These are phyloP conservation scores for Ocimum tenuiflorum DNA, from an alignment of 257 asterid genomes.

Conservation along the genomic window DNA sequence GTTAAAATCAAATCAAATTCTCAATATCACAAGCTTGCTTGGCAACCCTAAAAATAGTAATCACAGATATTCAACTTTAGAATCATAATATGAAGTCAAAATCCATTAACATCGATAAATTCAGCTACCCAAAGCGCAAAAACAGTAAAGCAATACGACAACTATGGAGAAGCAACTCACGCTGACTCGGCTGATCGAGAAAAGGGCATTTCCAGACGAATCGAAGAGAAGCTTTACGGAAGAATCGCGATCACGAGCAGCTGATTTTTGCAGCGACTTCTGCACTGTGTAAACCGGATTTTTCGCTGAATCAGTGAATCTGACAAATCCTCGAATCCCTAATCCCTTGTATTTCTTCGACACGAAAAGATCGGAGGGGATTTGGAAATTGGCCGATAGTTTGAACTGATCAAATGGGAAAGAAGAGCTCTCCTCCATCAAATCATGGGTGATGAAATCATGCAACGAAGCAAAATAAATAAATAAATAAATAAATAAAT, in stretches of 20 bases:
- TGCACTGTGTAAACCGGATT: constrained; percentile 50
- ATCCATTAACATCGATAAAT: not conserved
- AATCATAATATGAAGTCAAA: not conserved
- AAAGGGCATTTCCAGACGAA: constrained; percentile 45
- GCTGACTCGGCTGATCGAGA: constrained; percentile 41
- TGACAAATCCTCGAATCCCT: constrained; percentile 33
- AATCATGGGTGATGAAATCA: not conserved
- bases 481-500: too few species aligned
- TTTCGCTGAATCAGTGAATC: constrained; percentile 56
- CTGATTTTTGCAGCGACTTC: constrained; percentile 25
- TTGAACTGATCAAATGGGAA: constrained; percentile 18
- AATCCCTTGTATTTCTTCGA: constrained; percentile 43
- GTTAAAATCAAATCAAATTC: too few species aligned
- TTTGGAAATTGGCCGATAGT: constrained; percentile 23
- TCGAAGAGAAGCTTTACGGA: constrained; percentile 41
- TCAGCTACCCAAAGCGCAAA: not conserved
- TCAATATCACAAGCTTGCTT: not conserved
- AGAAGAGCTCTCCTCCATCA: constrained; percentile 34
- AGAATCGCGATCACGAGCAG: constrained; percentile 10
- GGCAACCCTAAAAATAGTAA: not conserved
- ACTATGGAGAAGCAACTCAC: constrained; percentile 34
- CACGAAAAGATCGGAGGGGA: constrained; percentile 76
- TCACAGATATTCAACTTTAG: not conserved
- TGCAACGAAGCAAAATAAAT: not conserved
- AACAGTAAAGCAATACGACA: not conserved